Conservation (phyloP, 257 asterid genomes). For the Penstemon eatonii region DNA sequence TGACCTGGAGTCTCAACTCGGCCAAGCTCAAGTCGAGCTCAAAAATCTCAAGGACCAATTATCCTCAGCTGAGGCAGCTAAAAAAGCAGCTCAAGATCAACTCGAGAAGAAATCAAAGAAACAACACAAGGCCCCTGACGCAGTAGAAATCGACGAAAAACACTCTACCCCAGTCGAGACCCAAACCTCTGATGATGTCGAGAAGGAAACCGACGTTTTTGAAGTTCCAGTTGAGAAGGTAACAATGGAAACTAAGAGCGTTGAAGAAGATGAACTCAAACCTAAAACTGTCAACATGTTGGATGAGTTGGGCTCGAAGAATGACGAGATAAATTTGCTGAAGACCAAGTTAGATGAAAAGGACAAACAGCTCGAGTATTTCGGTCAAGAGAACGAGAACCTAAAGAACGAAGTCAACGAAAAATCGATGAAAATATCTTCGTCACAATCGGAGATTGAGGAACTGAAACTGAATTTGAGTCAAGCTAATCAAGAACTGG, state of each 20-base stretch:
- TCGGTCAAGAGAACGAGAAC: conserved; percentile 46
- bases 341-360: conserved; percentile 52
- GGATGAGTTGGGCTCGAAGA: conserved; percentile 52
- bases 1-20: conserved; percentile 87
- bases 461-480: conserved; percentile 41
- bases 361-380: conserved; percentile 45
- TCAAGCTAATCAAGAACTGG: conserved; percentile 55
- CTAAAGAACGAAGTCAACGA: conserved; percentile 50
- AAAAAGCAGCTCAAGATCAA: conserved; percentile 64
- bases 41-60: conserved; percentile 68
- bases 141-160: conserved; percentile 34
- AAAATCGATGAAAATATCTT: conserved; percentile 40
- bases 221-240: conserved; percentile 62
- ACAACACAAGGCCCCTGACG: conserved; percentile 29
- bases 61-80: conserved; percentile 64
- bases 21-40: conserved; percentile 85
- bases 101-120: conserved; percentile 64
- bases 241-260: conserved; percentile 34
- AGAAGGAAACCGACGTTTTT: conserved; percentile 69
- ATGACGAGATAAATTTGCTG: conserved; percentile 41
- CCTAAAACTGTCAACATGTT: conserved; percentile 28
- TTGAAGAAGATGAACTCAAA: conserved; percentile 40
- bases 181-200: conserved; percentile 41
- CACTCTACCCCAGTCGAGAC: conserved; percentile 32
- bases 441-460: conserved; percentile 40